These are phyloP conservation scores for Hepatocystis sp. DNA, from an alignment of 169 alveolate genomes.

Conservation along the genomic window DNA sequence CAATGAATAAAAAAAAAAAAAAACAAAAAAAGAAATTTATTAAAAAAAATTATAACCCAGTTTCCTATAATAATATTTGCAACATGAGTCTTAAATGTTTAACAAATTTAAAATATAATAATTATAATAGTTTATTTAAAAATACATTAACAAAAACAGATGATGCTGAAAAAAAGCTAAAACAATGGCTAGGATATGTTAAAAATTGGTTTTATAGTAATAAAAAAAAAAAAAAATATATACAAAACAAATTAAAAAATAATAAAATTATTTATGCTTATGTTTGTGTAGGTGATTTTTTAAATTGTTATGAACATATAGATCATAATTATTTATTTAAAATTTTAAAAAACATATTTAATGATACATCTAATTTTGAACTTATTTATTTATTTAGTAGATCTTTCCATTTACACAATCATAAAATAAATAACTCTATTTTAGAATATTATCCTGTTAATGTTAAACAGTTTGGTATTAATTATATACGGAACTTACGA, in stretches of 20 bases:
- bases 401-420: conserved; percentile 54
- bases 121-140: conserved; percentile 35
- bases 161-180: conserved; percentile 48
- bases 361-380: conserved; percentile 58
- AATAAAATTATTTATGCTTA: conserved; percentile 60
- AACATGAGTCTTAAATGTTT: conserved; percentile 50
- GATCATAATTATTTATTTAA: conserved; percentile 67
- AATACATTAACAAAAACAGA: conserved; percentile 54
- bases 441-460: conserved; percentile 68
- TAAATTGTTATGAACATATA: conserved; percentile 69
- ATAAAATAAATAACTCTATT: conserved; percentile 33
- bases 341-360: conserved; percentile 36
- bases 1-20: too few relatives aligned
- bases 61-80: conserved; percentile 55
- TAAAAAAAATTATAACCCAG: conserved; percentile 53
- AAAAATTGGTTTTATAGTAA: conserved; percentile 54
- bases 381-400: conserved; percentile 72
- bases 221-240: conserved; percentile 39
- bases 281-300: conserved; percentile 72
- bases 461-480: conserved; percentile 27
- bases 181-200: conserved; percentile 39
- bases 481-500: conserved; percentile 38
- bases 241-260: conserved; percentile 67
- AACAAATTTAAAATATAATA: conserved; percentile 46
- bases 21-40: conserved; percentile 31